phyloP scores from a whole-genome alignment of 768 basidiomycete genomes.

The Omphalotus guepiniiformis region DNA sequence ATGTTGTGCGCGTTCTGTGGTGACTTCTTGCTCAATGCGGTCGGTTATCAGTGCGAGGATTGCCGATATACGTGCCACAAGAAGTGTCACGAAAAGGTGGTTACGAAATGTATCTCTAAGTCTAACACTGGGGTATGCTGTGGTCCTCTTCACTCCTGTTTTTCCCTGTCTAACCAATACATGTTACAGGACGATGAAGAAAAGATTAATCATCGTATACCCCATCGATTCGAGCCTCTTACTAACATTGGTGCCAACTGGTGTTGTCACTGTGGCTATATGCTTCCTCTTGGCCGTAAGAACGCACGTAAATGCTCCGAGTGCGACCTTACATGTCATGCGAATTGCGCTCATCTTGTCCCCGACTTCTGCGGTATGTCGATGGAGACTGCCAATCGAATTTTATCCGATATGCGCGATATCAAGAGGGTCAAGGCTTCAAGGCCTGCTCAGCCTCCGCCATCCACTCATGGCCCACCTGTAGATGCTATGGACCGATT shows the following conservation, averaged over 20 bases:
- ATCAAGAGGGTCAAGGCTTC: constrained; percentile 69
- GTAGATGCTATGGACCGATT: constrained; percentile 40
- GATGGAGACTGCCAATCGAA: constrained; percentile 96
- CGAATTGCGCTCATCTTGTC: constrained; percentile 95
- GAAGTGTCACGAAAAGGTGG: constrained; percentile 98
- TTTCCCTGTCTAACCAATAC: constrained; percentile 7
- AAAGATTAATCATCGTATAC: constrained; percentile 98
- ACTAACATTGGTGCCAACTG: constrained; percentile 98
- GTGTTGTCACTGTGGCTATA: constrained; percentile 99
- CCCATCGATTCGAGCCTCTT: constrained; percentile 94
- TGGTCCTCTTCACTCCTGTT: neutral
- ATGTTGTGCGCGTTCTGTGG: constrained; percentile 98
- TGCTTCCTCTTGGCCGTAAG: constrained; percentile 95
- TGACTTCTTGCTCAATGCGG: constrained; percentile 95
- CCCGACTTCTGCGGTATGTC: constrained; percentile 99
- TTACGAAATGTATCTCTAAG: constrained; percentile 99
- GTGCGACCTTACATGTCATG: constrained; percentile 95
- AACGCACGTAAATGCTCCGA: constrained; percentile 95
- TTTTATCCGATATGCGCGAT: constrained; percentile 86
- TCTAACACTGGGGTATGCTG: constrained; percentile 83
- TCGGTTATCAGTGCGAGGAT: constrained; percentile 99
- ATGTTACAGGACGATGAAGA: constrained; percentile 87
- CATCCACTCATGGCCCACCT: constrained; percentile 27
- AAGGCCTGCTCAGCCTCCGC: constrained; percentile 32
- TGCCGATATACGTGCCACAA: constrained; percentile 99